Base-by-base conservation (phyloP, 208 protist genomes). In the Crithidia acanthocephali region DNA sequence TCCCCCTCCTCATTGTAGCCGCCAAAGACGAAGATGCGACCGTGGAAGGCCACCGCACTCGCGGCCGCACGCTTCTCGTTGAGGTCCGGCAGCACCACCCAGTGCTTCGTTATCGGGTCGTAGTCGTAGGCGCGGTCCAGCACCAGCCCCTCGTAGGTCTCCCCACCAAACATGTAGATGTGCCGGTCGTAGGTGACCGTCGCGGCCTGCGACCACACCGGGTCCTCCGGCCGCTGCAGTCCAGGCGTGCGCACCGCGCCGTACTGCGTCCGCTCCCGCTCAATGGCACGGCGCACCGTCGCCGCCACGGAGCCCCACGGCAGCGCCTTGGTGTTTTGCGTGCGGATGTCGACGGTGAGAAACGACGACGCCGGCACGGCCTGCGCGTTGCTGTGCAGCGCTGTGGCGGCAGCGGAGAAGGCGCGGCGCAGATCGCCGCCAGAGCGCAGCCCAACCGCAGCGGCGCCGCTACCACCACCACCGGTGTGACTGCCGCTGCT, bases 151-250 rank as follows among this genome's bases (percentile, higher is more conserved):
- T 84, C 77, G 55, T 79, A 80, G 16, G 68, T 80, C 55, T 81
- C 78, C 13, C 82, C 82, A n/a, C 82, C 82, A 68, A 81, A 83
- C 45, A 80, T 58, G 60, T 84, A 87, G n/a, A 87, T 68, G 32
- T 44, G 68, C 2, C 82, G 77, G 50, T 84, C 68, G 56, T 74
- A 70, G 32, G 67, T 56, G 23, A 79, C 65, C 25, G 79, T 76
- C 15, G 82, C 82, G 27, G 82, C 48, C 55, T 81, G 82, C 23
- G 79, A 74, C 52, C 81, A 72, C 13, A 72, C 72, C 23, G 82
- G 78, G 8, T 68, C 68, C 61, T 78, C 72, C 7, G 66, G 42
- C 22, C 53, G 72, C 68, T 81, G 78, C 37, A 87, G 74, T 15
- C 60, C 47, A 18, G 78, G 78, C 22, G 76, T 77, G 55, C 74